A percentile compares a stretch with the other conserved stretches of the same genome.
These are phyloP conservation scores for Clavispora vitiphila DNA, from an alignment of 805 yeast genomes.

Conservation along the genomic window DNA sequence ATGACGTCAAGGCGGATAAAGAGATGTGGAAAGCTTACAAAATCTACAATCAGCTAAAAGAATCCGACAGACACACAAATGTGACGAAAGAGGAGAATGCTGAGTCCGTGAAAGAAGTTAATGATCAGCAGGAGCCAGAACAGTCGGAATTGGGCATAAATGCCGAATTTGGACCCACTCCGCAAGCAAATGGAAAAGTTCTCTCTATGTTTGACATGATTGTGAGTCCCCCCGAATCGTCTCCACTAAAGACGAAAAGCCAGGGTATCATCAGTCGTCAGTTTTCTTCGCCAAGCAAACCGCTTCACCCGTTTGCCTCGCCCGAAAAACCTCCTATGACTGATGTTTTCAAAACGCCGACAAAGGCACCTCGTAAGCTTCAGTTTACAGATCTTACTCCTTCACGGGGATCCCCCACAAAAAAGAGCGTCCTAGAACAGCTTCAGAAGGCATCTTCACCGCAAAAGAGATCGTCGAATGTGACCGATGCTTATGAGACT, in stretches of 20 bases:
- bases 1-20: conserved; percentile 29
- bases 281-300: background rate
- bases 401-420: conserved; percentile 5
- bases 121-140: conserved; percentile 3
- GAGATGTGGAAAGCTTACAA: conserved; percentile 29
- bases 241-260: conserved; percentile 25
- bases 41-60: conserved; percentile 19
- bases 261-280: background rate
- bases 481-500: conserved; percentile 4
- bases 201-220: conserved; percentile 64
- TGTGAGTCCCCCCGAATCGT: conserved; percentile 40
- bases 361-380: conserved; percentile 18
- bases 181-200: conserved; percentile 76
- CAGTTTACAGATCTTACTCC: conserved; percentile 13
- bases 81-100: conserved; percentile 3
- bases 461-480: background rate
- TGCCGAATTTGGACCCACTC: conserved; percentile 75
- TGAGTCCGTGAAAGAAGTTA: conserved; percentile 1
- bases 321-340: background rate
- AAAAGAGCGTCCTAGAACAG: conserved; percentile 4
- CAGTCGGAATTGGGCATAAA: conserved; percentile 4
- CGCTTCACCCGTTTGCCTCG: background rate
- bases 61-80: background rate
- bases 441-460: conserved; percentile 11
- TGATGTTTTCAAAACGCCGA: conserved; percentile 31